Evolutionary conservation across 1,284 basidiomycete genomes (phyloP), one percentile per base, ranked within the genome.

Genomic region (Phellopilus nigrolimitatus): DNA sequence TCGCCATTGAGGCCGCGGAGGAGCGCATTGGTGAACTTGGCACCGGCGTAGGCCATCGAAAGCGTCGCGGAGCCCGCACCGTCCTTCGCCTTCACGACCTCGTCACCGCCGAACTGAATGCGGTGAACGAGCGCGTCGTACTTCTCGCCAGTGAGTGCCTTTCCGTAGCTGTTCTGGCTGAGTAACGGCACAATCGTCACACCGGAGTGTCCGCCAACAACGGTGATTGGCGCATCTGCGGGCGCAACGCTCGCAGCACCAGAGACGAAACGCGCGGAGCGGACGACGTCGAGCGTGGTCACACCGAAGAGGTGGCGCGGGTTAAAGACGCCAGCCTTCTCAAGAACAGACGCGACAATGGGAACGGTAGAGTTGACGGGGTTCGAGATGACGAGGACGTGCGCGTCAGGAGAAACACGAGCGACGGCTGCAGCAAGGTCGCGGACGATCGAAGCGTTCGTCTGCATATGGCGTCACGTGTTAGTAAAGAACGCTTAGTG

Each of bases 221-320:
- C 95, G 55, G 94, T 88, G 57, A 98, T 80, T 44, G 76, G 71
- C 56, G 84, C 80, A 56, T 91, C 81, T 30, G 78, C 69, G 54
- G 85, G 82, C 49, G 80, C 69, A 59, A 81, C 76, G 59, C 84
- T 82, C 51, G 82, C 73, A 64, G 97, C 73, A 54, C 80, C 79
- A 31, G 84, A 79, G 55, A 95, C 80, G 81, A 99, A 99, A 59
- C 91, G 92, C 41, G 91, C 84, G 38, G 95, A 86, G 63, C 95
- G 92, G 67, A 97, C 93, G 60, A 98, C 91, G 66, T 99, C 97
- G 64, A 98, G 90, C 62, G 94, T 95, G 66, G 95, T 98, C 60
- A 99, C 89, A 81, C 95, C 86, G 63, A 87, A 88, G 58, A 88
- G 61, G 53, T 74, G 80, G 39, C 66, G 71, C 58, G 94, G 91